Percentiles rank a stretch among this genome's conserved stretches.
phyloP scores from a whole-genome alignment of 805 yeast species.

The Ogataea populi-albae region DNA sequence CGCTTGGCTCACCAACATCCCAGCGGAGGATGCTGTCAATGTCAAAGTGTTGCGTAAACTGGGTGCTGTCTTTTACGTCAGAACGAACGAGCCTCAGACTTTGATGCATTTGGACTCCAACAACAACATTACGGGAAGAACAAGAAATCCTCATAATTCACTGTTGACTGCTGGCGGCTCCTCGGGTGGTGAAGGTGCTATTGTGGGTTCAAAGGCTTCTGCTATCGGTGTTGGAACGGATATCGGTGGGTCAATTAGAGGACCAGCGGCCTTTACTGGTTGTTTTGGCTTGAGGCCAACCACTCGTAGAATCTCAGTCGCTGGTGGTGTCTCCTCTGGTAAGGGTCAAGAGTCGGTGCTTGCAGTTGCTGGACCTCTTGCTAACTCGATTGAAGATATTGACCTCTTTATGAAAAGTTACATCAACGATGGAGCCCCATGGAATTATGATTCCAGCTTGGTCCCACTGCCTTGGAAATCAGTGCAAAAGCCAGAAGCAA shows the following conservation, averaged over 20 bases:
- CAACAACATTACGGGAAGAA: slow-evolving; percentile 57
- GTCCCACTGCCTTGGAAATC: slow-evolving; percentile 54
- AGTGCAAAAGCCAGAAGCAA: slow-evolving; percentile 37
- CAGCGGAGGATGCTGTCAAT: slow-evolving; percentile 45
- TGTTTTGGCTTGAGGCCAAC: slow-evolving; percentile 63
- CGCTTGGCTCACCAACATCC: slow-evolving; percentile 44
- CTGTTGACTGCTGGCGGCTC: slow-evolving; percentile 67
- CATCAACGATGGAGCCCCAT: slow-evolving; percentile 62
- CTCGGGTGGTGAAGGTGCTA: slow-evolving; percentile 70
- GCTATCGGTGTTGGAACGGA: slow-evolving; percentile 67
- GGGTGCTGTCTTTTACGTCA: slow-evolving; percentile 61
- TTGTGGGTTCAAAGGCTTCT: slow-evolving; percentile 57
- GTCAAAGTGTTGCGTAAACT: slow-evolving; percentile 45
- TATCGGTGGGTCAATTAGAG: slow-evolving; percentile 69
- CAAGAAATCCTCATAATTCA: slow-evolving; percentile 58
- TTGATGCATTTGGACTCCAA: slow-evolving; percentile 67
- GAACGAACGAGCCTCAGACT: slow-evolving; percentile 68
- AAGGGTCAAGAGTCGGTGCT: slow-evolving; percentile 65
- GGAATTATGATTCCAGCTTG: slow-evolving; percentile 47
- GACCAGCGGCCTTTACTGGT: slow-evolving; percentile 66
- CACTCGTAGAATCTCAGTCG: slow-evolving; percentile 47
- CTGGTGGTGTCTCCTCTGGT: slow-evolving; percentile 52
- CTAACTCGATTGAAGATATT: slow-evolving; percentile 62
- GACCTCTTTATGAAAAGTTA: slow-evolving; percentile 65
- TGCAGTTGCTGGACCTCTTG: slow-evolving; percentile 67